Evolutionary conservation across 208 protist genomes (phyloP), one percentile per base, ranked within the genome.

Genomic region (Acanthamoeba lenticulata): DNA sequence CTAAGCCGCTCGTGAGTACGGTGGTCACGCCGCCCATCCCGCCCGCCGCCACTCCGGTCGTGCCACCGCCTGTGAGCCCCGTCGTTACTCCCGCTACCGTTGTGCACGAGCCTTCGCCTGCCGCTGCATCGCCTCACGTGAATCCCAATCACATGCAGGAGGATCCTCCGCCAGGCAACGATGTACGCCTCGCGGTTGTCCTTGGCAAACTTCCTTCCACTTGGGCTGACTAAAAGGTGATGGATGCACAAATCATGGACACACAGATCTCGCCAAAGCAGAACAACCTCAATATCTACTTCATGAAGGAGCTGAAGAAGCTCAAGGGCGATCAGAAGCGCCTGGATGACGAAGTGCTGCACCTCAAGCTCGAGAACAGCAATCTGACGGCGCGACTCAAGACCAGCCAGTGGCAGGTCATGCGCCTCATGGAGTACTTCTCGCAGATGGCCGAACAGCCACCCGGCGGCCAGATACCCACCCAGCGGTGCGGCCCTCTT

Each of bases 331-430:
- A 93, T 34, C 89, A 93, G 34, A 93, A 93, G 42, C 89, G 89
- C 1, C 47, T 93, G 0, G 89, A 93, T 32, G 89, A 93, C n/a
- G 89, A 93, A 79, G 62, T 93, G 36, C 42, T 93, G 60, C 89
- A 93, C 47, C 89, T 93, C 38, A 93, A 93, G 89, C 89, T 93
- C 44, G 89, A 93, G 65, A 93, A 93, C 62, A 93, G 62, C 44
- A 93, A 93, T 42, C 62, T 93, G 11, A 9, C 89, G 15, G 62
- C 89, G 24, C 89, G 89, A 0, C n/a, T 93, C 4, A 93, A 79
- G 42, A 93, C 52, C 19, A 93, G 89, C 65, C 89, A 93, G 65
- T 93, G 89, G 89, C 89, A 93, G 42, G 89, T 93, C 38, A 79
- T 93, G 52, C 89, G 62, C 7, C 42, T 93, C 32, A 93, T 93